Conservation (phyloP, 345 rosid genomes). For the Aquilaria sinensis region DNA sequence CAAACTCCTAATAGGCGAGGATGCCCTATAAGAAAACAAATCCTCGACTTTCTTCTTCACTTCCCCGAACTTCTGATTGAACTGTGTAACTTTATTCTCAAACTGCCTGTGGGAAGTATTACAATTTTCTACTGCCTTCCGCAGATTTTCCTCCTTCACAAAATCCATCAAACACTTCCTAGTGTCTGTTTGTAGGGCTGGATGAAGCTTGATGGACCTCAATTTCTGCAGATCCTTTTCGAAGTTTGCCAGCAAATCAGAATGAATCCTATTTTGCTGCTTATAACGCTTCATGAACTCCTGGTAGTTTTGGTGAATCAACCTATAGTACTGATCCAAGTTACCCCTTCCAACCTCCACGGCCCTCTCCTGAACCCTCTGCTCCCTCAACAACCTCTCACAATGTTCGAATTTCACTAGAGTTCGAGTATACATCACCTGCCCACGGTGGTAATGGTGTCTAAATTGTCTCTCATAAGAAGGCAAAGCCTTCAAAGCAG, state of each 20-base stretch:
- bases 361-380: constrained; percentile 88
- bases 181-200: constrained; percentile 48
- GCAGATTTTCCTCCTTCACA: constrained; percentile 78
- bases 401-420: constrained; percentile 45
- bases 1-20: constrained; percentile 43
- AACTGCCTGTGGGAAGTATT: constrained; percentile 74
- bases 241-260: constrained; percentile 63
- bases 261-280: constrained; percentile 66
- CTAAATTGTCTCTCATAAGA: constrained; percentile 84
- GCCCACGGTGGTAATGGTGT: constrained; percentile 63
- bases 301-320: constrained; percentile 59
- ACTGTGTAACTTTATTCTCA: constrained; percentile 80
- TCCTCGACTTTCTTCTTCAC: constrained; percentile 72
- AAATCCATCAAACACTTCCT: constrained; percentile 69
- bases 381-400: constrained; percentile 71
- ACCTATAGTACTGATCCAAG: constrained; percentile 75
- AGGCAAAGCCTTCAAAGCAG: constrained; percentile 93
- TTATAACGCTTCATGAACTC: constrained; percentile 86
- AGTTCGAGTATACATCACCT: constrained; percentile 49
- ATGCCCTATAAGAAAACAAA: constrained; percentile 47
- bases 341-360: constrained; percentile 77
- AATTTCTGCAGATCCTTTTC: constrained; percentile 74
- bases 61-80: constrained; percentile 75
- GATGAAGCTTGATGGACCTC: constrained; percentile 75
- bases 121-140: constrained; percentile 64